These are phyloP conservation scores for Setaria italica DNA, from an alignment of 202 grass and related monocot genomes.

Conservation along the genomic window DNA sequence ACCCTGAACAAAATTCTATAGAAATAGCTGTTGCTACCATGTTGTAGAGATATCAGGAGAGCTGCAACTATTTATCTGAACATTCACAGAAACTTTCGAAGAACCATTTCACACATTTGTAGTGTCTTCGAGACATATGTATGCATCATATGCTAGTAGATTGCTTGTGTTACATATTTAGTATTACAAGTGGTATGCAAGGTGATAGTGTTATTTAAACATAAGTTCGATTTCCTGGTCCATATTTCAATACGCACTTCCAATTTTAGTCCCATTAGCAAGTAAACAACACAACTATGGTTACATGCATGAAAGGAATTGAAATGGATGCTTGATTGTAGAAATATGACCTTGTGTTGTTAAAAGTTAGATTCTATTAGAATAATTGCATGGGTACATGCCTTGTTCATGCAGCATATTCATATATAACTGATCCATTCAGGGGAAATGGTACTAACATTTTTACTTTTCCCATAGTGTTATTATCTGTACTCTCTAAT, in stretches of 20 bases:
- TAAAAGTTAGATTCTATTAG: conserved; percentile 3
- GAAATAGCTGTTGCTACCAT: neutral
- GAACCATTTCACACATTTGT: neutral
- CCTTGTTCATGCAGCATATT: neutral
- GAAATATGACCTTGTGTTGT: neutral
- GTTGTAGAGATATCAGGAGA: neutral
- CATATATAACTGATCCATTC: neutral
- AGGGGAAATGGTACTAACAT: neutral
- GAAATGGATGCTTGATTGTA: neutral
- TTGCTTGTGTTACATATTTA: neutral
- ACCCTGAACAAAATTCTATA: neutral
- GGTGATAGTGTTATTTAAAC: neutral
- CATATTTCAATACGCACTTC: neutral
- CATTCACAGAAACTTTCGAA: conserved; percentile 9
- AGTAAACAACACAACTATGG: neutral
- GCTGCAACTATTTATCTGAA: neutral
- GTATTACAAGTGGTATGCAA: neutral
- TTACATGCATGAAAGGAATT: neutral
- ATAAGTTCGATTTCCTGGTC: neutral
- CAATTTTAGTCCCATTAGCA: neutral
- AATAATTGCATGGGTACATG: neutral
- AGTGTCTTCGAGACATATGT: neutral
- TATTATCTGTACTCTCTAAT: neutral
- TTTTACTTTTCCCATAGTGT: neutral
- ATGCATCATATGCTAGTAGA: neutral